phyloP scores from a whole-genome alignment of 1,139 yeast species.

The Blastobotrys petasosporus region DNA sequence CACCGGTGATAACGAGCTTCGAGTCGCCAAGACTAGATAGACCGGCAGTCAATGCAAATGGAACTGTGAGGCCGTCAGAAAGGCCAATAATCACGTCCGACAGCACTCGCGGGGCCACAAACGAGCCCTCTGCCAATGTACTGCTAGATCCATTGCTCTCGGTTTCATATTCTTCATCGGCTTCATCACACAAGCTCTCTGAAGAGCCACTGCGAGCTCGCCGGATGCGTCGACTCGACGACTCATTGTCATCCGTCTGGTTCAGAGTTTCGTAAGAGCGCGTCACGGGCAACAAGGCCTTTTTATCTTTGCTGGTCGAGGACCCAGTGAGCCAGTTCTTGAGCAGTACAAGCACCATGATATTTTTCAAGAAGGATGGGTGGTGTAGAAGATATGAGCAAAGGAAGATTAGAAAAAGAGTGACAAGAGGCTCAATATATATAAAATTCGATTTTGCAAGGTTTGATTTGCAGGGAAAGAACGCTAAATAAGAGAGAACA shows the following conservation, averaged over 20 bases:
- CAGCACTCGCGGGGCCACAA: slow-evolving; percentile 54
- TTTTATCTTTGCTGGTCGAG: slow-evolving; percentile 17
- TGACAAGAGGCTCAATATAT: background rate
- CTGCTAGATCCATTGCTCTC: background rate
- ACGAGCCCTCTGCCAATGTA: slow-evolving; percentile 13
- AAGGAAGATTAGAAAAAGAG: background rate
- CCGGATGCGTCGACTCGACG: too few species aligned
- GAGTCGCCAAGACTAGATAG: slow-evolving; percentile 68
- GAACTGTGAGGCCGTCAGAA: slow-evolving; percentile 77
- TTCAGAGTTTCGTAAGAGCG: slow-evolving; percentile 22
- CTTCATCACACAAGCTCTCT: background rate
- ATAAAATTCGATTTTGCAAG: too few species aligned
- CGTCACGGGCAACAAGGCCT: slow-evolving; percentile 30
- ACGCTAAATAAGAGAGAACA: too few species aligned
- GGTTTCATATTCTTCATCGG: background rate
- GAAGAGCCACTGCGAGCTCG: background rate
- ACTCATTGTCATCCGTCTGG: slow-evolving; percentile 12
- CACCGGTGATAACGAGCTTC: slow-evolving; percentile 74
- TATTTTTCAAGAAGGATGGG: slow-evolving; percentile 4
- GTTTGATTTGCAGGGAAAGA: too few species aligned
- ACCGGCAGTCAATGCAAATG: slow-evolving; percentile 81
- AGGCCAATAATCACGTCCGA: slow-evolving; percentile 73
- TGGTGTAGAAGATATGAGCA: background rate
- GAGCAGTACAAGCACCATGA: slow-evolving; percentile 31
- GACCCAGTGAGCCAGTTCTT: slow-evolving; percentile 31